Evolutionary conservation across 305 asterid genomes (phyloP).

Genomic region (Rubia peregrina): DNA sequence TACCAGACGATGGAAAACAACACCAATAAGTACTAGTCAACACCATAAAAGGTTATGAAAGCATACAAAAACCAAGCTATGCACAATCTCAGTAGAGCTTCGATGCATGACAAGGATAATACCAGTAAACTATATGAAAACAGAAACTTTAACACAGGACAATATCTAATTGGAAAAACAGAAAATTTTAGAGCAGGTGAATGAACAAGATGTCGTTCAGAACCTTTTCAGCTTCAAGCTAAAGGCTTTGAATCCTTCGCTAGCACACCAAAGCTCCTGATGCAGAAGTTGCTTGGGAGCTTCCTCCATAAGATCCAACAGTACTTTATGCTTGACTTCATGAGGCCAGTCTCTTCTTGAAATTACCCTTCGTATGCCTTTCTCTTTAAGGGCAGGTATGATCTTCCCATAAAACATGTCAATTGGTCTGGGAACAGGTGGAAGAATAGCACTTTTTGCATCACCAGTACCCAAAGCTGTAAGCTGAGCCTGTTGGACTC

Average conservation of each 20-base stretch:
- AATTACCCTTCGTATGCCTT: conserved; percentile 94
- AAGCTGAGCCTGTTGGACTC: conserved; percentile 71
- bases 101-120: background rate
- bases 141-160: background rate
- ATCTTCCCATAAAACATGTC: conserved; percentile 99
- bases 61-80: background rate
- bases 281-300: conserved; percentile 94
- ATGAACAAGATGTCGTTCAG: background rate
- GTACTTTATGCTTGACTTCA: conserved; percentile 94
- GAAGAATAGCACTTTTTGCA: conserved; percentile 50
- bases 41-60: background rate
- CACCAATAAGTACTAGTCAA: background rate
- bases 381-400: conserved; percentile 98
- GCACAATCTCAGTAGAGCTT: background rate
- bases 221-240: conserved; percentile 88
- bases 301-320: conserved; percentile 89
- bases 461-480: conserved; percentile 50
- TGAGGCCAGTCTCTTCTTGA: conserved; percentile 99
- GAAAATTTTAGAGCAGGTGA: conserved; percentile 1
- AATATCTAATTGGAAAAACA: background rate
- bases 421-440: conserved; percentile 96
- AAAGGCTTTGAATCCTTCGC: conserved; percentile 94
- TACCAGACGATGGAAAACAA: conserved; percentile 30
- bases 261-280: conserved; percentile 99
- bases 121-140: background rate